A percentile compares a stretch with the other conserved stretches of the same genome.
Evolutionary conservation across 805 yeast species (phyloP).

Genomic region (Candida awuae): DNA sequence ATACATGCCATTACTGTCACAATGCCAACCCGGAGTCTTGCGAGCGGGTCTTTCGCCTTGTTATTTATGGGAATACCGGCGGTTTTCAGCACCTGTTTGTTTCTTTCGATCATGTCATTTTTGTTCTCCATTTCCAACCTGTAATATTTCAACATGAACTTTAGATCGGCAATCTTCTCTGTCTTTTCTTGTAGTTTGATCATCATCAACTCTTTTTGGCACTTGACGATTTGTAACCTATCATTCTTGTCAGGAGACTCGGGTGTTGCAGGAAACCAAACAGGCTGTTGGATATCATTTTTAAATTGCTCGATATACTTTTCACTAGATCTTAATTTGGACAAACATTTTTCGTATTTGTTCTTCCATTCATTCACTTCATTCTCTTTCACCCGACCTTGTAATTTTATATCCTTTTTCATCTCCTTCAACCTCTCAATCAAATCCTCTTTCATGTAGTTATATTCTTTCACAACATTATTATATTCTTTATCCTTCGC

Average conservation of each 20-base stretch:
- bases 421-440: constrained; percentile 20
- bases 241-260: too few relatives aligned
- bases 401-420: constrained; percentile 16
- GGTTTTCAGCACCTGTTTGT: constrained; percentile 17
- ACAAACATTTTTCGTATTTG: constrained; percentile 2
- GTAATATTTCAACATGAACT: constrained; percentile 29
- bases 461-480: constrained; percentile 22
- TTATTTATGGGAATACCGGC: constrained; percentile 16
- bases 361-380: constrained; percentile 2
- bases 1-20: constrained; percentile 31
- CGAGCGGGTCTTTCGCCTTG: constrained; percentile 20
- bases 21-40: constrained; percentile 25
- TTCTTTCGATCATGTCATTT: constrained; percentile 9
- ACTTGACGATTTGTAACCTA: too few relatives aligned
- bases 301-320: constrained; percentile 4
- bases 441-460: constrained; percentile 28
- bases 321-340: constrained; percentile 6
- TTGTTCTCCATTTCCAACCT: constrained; percentile 18
- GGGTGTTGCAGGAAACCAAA: constrained; percentile 19
- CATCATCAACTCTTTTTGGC: constrained; percentile 38
- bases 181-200: constrained; percentile 41
- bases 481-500: constrained; percentile 18
- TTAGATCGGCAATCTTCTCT: constrained; percentile 29
- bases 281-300: constrained; percentile 3
- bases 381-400: constrained; percentile 6